Evolutionary conservation across 805 yeast genomes (phyloP), one percentile per base, ranked within the genome.

Genomic region (Kodamaea lidongshanica): DNA sequence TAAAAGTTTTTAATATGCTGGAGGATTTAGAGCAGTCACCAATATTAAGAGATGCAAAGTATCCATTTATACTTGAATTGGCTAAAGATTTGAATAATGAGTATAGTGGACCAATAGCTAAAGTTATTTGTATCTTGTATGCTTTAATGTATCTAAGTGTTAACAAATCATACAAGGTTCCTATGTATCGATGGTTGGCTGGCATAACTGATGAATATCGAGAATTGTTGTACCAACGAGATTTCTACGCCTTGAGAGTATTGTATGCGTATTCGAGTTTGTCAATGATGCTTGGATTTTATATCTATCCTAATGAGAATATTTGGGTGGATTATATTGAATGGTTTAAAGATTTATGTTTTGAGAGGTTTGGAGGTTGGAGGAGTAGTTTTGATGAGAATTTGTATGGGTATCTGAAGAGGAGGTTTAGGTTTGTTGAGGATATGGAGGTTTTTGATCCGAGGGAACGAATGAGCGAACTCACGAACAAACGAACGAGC

Each of bases 151-250:
- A 27, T 19, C 28, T 34, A 11, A 35, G 48, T 12, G 38, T 44
- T 3, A 23, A 23, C 13, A 31, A 27, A 13, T 44, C 50, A 30
- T 48, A 46, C 28, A 62, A 63, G 3, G 37, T 57, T 8, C 67
- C 66, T 5, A 25, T 58, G 5, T 57, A 45, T 35, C 38, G 50
- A 30, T 55, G 58, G 48, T 25, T 54, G 6, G 32, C 54, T 6
- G 9, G 45, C 8, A 7, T 51, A 8, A 32, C 36, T 3, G 33
- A 35, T 4, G 37, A 38, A 5, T 50, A 48, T 25, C 34, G 37
- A 5, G 39, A 28, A 6, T 29, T 56, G 34, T 35, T 53, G 4
- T 39, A 52, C 21, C 11, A 15, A 3, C 40, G 47, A 19, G 35
- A 56, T 24, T 44, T 35, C 22, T 45, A 46, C 22, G 61, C 63